A percentile compares a stretch with the other conserved stretches of the same genome.
Conservation (phyloP, 2,329 filamentous ascomycete species). For the Fusarium camptoceras region DNA sequence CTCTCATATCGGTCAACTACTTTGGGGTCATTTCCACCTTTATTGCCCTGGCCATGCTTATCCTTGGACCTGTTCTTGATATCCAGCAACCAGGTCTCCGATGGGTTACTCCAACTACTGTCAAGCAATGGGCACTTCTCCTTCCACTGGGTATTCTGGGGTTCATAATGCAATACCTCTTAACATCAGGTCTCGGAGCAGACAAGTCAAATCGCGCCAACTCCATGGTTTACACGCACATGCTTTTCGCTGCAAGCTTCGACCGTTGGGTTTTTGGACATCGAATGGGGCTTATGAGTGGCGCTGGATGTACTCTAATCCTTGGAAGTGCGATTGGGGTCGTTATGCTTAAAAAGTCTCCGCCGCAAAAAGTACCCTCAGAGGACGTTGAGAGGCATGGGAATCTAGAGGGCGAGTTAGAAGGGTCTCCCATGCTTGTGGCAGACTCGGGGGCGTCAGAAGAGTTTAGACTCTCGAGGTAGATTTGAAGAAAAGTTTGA, state of each 20-base stretch:
- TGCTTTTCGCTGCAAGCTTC: conserved; percentile 66
- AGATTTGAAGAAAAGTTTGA: background rate
- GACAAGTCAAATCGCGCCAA: conserved; percentile 73
- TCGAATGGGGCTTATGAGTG: conserved; percentile 61
- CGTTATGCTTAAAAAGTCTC: conserved; percentile 57
- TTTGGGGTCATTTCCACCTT: conserved; percentile 78
- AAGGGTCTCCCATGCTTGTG: conserved; percentile 57
- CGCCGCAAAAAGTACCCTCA: conserved; percentile 41
- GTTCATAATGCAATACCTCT: conserved; percentile 87
- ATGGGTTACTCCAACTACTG: conserved; percentile 56
- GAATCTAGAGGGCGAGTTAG: conserved; percentile 49
- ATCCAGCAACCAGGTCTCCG: conserved; percentile 60
- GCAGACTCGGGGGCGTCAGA: conserved; percentile 47
- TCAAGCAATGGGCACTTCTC: conserved; percentile 74
- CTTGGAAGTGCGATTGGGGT: conserved; percentile 65
- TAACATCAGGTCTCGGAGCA: conserved; percentile 79
- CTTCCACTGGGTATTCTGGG: conserved; percentile 77
- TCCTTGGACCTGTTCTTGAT: conserved; percentile 59
- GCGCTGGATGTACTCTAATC: conserved; percentile 64
- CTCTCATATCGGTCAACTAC: conserved; percentile 88
- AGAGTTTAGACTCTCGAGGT: conserved; percentile 32
- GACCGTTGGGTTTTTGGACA: conserved; percentile 66
- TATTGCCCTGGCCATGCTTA: conserved; percentile 72
- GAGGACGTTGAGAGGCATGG: conserved; percentile 53
- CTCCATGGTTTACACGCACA: conserved; percentile 69